Evolutionary conservation across 768 basidiomycete species (phyloP).

Genomic region (Panellus pusillus): DNA sequence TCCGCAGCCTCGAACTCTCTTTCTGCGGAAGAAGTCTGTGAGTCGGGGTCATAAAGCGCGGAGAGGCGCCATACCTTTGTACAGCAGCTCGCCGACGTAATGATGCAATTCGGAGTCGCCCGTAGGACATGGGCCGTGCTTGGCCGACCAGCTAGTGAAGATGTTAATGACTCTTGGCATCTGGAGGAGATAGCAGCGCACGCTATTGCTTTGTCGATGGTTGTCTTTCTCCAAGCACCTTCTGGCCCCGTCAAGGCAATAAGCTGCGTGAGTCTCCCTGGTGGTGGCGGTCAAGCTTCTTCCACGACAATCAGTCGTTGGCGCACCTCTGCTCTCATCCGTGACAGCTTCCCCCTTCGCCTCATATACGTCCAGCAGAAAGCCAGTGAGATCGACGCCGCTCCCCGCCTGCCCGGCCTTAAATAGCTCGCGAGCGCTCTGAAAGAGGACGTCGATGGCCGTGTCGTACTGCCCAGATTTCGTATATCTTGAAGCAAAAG

Average conservation of each 20-base stretch:
- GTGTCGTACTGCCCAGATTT: slow-evolving; percentile 81
- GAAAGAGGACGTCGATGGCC: slow-evolving; percentile 92
- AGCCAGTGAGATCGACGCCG: slow-evolving; percentile 80
- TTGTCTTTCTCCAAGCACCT: slow-evolving; percentile 88
- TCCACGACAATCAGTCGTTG: background rate
- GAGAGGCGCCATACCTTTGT: slow-evolving; percentile 59
- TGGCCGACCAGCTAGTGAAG: slow-evolving; percentile 75
- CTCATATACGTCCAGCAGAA: slow-evolving; percentile 84
- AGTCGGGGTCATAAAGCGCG: background rate
- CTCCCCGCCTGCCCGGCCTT: slow-evolving; percentile 88
- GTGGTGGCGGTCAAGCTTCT: slow-evolving; percentile 21
- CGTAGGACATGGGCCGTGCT: slow-evolving; percentile 72
- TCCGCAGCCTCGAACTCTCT: slow-evolving; percentile 75
- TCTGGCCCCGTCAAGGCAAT: slow-evolving; percentile 80
- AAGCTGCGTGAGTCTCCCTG: slow-evolving; percentile 87
- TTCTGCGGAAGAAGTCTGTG: slow-evolving; percentile 47
- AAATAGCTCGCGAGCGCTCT: slow-evolving; percentile 82
- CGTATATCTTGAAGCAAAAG: slow-evolving; percentile 85
- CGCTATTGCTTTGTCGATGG: slow-evolving; percentile 84
- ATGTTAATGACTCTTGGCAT: no score
- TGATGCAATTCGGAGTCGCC: slow-evolving; percentile 89
- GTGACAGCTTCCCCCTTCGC: slow-evolving; percentile 66
- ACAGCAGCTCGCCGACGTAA: slow-evolving; percentile 86
- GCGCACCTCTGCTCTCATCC: slow-evolving; percentile 81
- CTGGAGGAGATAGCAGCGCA: slow-evolving; percentile 34